Conservation (phyloP, 2,329 filamentous ascomycete species). For the Penicillium griseofulvum region DNA sequence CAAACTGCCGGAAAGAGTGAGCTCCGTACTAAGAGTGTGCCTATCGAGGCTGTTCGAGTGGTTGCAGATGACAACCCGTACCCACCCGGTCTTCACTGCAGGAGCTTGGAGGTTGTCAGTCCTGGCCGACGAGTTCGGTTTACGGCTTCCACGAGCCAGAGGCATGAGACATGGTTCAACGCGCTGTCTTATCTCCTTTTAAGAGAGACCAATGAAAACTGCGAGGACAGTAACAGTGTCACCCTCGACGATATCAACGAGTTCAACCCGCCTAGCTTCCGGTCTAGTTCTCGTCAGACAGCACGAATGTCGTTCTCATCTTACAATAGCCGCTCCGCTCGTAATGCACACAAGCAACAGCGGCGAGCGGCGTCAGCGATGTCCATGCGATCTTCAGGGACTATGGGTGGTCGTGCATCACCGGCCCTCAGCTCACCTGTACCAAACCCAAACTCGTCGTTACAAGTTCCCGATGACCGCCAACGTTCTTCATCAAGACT, state of each 20-base stretch:
- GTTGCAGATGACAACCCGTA: constrained; percentile 93
- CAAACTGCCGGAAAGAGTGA: constrained; percentile 73
- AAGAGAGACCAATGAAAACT: constrained; percentile 60
- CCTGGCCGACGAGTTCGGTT: constrained; percentile 89
- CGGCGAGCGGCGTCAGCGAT: constrained; percentile 40
- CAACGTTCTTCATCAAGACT: constrained; percentile 48
- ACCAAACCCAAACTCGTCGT: constrained; percentile 33
- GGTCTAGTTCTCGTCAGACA: constrained; percentile 56
- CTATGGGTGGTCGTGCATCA: constrained; percentile 34
- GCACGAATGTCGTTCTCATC: constrained; percentile 68
- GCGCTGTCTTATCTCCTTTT: constrained; percentile 89
- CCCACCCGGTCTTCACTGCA: constrained; percentile 89
- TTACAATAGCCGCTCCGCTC: constrained; percentile 71
- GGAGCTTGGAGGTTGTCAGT: constrained; percentile 86
- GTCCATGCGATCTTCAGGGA: constrained; percentile 38
- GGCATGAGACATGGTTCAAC: constrained; percentile 99
- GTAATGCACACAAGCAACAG: constrained; percentile 59
- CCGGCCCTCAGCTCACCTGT: constrained; percentile 35
- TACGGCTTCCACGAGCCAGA: constrained; percentile 86
- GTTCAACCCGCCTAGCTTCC: constrained; percentile 73
- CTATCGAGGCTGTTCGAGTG: constrained; percentile 88
- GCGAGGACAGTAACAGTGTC: constrained; percentile 60
- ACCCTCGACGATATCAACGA: constrained; percentile 65
- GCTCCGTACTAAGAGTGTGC: constrained; percentile 80
- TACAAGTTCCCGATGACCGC: constrained; percentile 36